Conservation (phyloP, 129 eudicot species). For the Artemisia annua region DNA sequence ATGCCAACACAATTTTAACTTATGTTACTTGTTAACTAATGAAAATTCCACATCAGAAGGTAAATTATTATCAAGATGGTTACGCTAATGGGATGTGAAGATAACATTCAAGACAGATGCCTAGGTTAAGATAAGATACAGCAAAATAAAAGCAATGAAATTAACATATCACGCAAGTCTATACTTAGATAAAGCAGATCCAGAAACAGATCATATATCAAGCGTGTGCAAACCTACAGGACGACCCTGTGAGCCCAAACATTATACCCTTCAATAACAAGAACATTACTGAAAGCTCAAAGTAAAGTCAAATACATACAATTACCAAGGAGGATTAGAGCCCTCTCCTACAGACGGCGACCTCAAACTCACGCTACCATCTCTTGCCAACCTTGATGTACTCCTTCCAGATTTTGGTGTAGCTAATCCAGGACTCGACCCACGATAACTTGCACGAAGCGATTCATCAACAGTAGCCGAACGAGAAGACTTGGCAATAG, state of each 20-base stretch:
- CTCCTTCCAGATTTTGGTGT: constrained; percentile 86
- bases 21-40: neutral
- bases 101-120: constrained; percentile 3
- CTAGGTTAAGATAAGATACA: neutral
- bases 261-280: constrained; percentile 7
- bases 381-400: constrained; percentile 69
- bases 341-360: constrained; percentile 88
- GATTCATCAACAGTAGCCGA: constrained; percentile 84
- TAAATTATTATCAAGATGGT: neutral
- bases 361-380: constrained; percentile 54
- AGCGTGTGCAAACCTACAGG: neutral
- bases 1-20: neutral
- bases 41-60: neutral
- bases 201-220: constrained; percentile 20
- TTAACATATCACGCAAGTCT: constrained; percentile 5
- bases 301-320: constrained; percentile 8
- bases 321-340: constrained; percentile 83
- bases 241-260: constrained; percentile 3
- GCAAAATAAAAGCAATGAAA: neutral
- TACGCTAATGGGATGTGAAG: neutral
- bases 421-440: constrained; percentile 69
- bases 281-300: neutral
- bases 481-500: constrained; percentile 79
- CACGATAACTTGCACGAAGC: constrained; percentile 93
- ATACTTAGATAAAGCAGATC: neutral